phyloP scores from a whole-genome alignment of 2,329 filamentous ascomycete genomes.

The Bipolaris cookei region DNA sequence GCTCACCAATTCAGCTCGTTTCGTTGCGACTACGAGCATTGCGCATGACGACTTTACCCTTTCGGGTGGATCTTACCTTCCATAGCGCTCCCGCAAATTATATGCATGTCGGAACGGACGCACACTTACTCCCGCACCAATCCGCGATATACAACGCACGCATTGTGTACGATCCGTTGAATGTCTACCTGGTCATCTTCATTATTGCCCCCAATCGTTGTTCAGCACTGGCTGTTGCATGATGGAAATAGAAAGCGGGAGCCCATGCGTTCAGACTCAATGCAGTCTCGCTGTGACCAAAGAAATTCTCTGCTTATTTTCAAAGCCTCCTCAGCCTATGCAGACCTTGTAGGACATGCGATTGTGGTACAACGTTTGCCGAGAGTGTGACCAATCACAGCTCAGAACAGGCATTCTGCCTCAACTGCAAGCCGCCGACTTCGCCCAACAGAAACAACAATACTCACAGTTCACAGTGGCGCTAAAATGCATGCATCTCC shows the following conservation, averaged over 20 bases:
- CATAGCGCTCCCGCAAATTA: conserved; percentile 40
- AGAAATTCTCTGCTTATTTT: conserved; percentile 22
- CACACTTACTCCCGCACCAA: conserved; percentile 29
- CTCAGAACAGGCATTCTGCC: conserved; percentile 27
- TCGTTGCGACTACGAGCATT: conserved; percentile 20
- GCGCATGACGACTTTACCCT: conserved; percentile 26
- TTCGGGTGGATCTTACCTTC: conserved; percentile 30
- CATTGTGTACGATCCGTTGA: conserved; percentile 2
- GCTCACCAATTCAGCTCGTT: conserved; percentile 25
- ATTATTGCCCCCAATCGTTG: background rate
- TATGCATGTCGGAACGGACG: conserved; percentile 34
- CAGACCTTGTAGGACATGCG: conserved; percentile 35
- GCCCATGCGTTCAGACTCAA: background rate
- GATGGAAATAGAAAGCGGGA: background rate
- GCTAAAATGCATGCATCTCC: conserved; percentile 20
- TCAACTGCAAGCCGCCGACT: conserved; percentile 35
- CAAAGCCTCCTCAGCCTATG: conserved; percentile 24
- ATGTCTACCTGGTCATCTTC: background rate
- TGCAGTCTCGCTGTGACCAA: conserved; percentile 6
- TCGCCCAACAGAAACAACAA: conserved; percentile 33
- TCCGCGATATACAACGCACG: conserved; percentile 5
- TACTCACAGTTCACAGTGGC: conserved; percentile 18
- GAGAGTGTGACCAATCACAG: conserved; percentile 33
- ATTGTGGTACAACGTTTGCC: conserved; percentile 28
- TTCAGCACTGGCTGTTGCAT: background rate